Base-by-base conservation (phyloP, 768 basidiomycete genomes). In the Mycena indigotica region DNA sequence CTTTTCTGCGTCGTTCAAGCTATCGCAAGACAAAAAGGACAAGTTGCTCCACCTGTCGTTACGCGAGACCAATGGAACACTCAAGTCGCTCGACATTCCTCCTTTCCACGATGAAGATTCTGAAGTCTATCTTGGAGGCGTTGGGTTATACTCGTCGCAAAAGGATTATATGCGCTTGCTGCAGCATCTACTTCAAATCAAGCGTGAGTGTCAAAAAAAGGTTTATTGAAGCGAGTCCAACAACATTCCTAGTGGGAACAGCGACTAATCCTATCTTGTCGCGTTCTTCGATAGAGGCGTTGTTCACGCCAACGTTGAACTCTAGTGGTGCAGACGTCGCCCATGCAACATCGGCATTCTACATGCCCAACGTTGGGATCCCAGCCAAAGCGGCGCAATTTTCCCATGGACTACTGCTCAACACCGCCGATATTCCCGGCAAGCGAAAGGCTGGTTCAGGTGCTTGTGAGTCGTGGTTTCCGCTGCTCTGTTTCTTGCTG, bases 91-190 rank as follows among this genome's bases (percentile, higher is more conserved):
- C n/a, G n/a, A n/a, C n/a, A n/a, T n/a, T n/a, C n/a, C n/a, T n/a
- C n/a, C n/a, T n/a, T n/a, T n/a, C n/a, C n/a, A n/a, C n/a, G n/a
- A n/a, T n/a, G n/a, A n/a, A n/a, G n/a, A n/a, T n/a, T n/a, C n/a
- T n/a, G n/a, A n/a, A n/a, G n/a, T n/a, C n/a, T n/a, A 66, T 57
- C 45, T 66, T 5, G 65, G 63, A 8, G 66, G 66, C 2, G 56
- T 61, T 15, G 65, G 65, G 17, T 35, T 67, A 6, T 65, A 62
- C 53, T 52, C 55, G 4, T 60, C 66, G 8, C 57, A 63, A 51
- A 66, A 65, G 52, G 66, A 67, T 23, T 66, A 69, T 46, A 65
- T 67, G 8, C 39, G 56, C 1, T n/a, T 67, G 15, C 52, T 65
- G 52, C 60, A 57, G 13, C 64, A 65, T 28, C 28, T 64, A 4